Conservation (phyloP, 2,329 filamentous ascomycete genomes). For the Calonectria hawksworthii region DNA sequence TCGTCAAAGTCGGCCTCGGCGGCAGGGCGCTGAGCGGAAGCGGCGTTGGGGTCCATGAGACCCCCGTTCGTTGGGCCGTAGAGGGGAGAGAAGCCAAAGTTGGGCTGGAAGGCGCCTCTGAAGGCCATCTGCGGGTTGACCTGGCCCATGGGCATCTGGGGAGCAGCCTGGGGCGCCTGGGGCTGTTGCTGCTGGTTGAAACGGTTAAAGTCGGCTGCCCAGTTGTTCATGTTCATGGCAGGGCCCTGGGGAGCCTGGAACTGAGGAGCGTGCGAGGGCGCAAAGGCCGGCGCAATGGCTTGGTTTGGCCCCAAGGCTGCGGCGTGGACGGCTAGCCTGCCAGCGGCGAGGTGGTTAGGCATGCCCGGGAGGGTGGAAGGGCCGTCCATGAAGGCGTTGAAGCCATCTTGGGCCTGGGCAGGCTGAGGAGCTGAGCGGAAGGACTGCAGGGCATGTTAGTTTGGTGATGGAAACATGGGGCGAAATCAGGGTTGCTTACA, state of each 20-base stretch:
- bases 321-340: conserved; percentile 52
- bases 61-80: conserved; percentile 46
- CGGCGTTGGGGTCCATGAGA: conserved; percentile 40
- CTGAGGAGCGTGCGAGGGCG: conserved; percentile 39
- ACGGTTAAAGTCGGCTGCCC: conserved; percentile 55
- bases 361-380: conserved; percentile 46
- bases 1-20: conserved; percentile 54
- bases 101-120: conserved; percentile 46
- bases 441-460: conserved; percentile 42
- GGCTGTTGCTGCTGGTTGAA: conserved; percentile 48
- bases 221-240: conserved; percentile 46
- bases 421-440: conserved; percentile 52
- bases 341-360: conserved; percentile 51
- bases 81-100: conserved; percentile 45
- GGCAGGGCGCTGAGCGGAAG: conserved; percentile 39
- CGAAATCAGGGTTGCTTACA: conserved; percentile 44
- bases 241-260: conserved; percentile 44
- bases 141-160: conserved; percentile 43
- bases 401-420: conserved; percentile 49
- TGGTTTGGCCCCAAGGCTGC: conserved; percentile 49
- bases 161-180: conserved; percentile 36
- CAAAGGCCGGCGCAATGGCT: conserved; percentile 30
- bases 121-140: conserved; percentile 29
- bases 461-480: background rate
- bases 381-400: conserved; percentile 53